Percentiles rank a stretch among this genome's conserved stretches.
Evolutionary conservation across 441 rosid genomes (phyloP).

Genomic region (Eruca vesicaria): DNA sequence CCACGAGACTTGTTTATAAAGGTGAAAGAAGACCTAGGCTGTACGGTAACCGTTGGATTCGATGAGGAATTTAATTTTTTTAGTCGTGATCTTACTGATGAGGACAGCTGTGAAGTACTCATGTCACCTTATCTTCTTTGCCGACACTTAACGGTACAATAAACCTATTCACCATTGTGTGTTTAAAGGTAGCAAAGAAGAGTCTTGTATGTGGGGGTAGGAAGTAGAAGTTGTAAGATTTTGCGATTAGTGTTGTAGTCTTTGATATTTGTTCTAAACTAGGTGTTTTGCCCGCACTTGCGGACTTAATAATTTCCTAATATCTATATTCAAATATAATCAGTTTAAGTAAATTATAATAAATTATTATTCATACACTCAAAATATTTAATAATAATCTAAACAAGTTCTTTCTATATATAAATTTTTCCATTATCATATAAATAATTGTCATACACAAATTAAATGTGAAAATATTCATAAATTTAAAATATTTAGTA

Average conservation of each 20-base stretch:
- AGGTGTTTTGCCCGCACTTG: no score
- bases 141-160: constrained; percentile 25
- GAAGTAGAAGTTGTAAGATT: neutral
- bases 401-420: no score
- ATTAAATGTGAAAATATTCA: no score
- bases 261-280: no score
- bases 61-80: constrained; percentile 15
- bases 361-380: no score
- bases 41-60: constrained; percentile 35
- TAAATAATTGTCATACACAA: no score
- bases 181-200: neutral
- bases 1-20: constrained; percentile 5
- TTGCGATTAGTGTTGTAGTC: neutral
- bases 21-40: constrained; percentile 11
- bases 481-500: no score
- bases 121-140: constrained; percentile 34
- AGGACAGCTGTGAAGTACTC: constrained; percentile 26
- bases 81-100: constrained; percentile 29
- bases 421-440: no score
- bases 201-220: neutral
- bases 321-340: no score
- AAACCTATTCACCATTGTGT: neutral
- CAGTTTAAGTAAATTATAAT: no score
- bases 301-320: no score
- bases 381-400: no score